A percentile compares a stretch with the other conserved stretches of the same genome.
These are phyloP conservation scores for Favolaschia claudopus DNA, from an alignment of 768 basidiomycete species.

Conservation along the genomic window DNA sequence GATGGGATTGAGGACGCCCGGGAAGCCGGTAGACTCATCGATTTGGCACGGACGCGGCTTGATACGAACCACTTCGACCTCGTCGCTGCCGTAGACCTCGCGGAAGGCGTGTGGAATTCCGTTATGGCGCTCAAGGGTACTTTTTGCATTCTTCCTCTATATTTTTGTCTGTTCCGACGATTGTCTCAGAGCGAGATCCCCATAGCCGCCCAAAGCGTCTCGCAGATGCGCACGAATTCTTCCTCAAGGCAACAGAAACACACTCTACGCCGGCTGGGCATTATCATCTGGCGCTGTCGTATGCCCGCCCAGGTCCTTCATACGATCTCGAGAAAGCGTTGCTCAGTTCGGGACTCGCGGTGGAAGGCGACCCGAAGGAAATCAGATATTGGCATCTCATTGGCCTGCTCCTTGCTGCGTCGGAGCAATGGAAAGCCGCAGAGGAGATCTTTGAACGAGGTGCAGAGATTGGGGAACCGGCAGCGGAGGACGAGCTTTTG, in stretches of 20 bases:
- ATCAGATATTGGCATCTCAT: slow-evolving; percentile 92
- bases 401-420: slow-evolving; percentile 79
- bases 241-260: slow-evolving; percentile 55
- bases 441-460: slow-evolving; percentile 81
- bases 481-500: slow-evolving; percentile 35
- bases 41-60: slow-evolving; percentile 65
- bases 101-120: slow-evolving; percentile 77
- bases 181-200: slow-evolving; percentile 66
- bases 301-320: slow-evolving; percentile 66
- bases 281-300: slow-evolving; percentile 84
- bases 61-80: slow-evolving; percentile 57
- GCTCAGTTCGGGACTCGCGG: slow-evolving; percentile 69
- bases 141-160: slow-evolving; percentile 19
- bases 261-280: slow-evolving; percentile 64
- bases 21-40: slow-evolving; percentile 68
- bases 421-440: slow-evolving; percentile 83
- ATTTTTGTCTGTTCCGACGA: not conserved
- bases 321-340: slow-evolving; percentile 77
- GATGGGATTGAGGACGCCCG: slow-evolving; percentile 64
- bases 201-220: slow-evolving; percentile 67
- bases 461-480: slow-evolving; percentile 62
- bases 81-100: slow-evolving; percentile 65
- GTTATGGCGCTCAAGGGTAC: slow-evolving; percentile 76
- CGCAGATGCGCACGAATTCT: slow-evolving; percentile 58
- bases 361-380: slow-evolving; percentile 69